Percentiles rank a stretch among this genome's conserved stretches.
Evolutionary conservation across 306 rosid species (phyloP).

Genomic region (Vigna trinervia): DNA sequence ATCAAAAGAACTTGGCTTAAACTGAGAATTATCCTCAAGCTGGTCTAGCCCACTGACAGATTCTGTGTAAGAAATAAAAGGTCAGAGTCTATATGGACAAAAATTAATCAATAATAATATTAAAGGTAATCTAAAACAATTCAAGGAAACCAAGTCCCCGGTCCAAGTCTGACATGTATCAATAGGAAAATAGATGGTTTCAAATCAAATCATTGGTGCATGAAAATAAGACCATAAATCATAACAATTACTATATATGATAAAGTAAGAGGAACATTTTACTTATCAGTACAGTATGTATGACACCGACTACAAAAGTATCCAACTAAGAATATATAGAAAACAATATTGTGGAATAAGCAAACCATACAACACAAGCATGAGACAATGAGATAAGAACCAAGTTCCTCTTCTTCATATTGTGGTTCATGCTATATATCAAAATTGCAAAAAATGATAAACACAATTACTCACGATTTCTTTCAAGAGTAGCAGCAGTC

Average conservation of each 20-base stretch:
- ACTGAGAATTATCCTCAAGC: constrained; percentile 68
- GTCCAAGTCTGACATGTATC: constrained; percentile 25
- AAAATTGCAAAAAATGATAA: constrained; percentile 33
- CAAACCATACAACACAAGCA: constrained; percentile 24
- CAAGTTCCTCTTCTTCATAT: constrained; percentile 22
- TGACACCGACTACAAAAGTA: too few relatives aligned
- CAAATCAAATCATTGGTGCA: not conserved
- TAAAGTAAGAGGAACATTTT: not conserved
- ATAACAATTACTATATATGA: constrained; percentile 7
- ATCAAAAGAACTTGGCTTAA: constrained; percentile 66
- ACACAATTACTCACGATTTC: constrained; percentile 69
- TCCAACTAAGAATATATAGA: not conserved
- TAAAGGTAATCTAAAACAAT: not conserved
- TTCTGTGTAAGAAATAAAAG: constrained; percentile 56
- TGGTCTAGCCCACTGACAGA: constrained; percentile 74
- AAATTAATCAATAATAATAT: not conserved
- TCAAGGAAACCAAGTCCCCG: constrained; percentile 21
- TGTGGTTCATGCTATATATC: constrained; percentile 7
- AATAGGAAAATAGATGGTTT: constrained; percentile 24
- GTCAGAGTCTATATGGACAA: constrained; percentile 21
- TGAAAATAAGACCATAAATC: constrained; percentile 11
- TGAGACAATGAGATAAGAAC: constrained; percentile 28
- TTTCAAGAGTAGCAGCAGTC: constrained; percentile 56
- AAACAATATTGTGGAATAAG: too few relatives aligned
- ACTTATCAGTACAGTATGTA: not conserved